These are phyloP conservation scores for Kwoniella bestiolae DNA, from an alignment of 768 basidiomycete species.

Conservation along the genomic window DNA sequence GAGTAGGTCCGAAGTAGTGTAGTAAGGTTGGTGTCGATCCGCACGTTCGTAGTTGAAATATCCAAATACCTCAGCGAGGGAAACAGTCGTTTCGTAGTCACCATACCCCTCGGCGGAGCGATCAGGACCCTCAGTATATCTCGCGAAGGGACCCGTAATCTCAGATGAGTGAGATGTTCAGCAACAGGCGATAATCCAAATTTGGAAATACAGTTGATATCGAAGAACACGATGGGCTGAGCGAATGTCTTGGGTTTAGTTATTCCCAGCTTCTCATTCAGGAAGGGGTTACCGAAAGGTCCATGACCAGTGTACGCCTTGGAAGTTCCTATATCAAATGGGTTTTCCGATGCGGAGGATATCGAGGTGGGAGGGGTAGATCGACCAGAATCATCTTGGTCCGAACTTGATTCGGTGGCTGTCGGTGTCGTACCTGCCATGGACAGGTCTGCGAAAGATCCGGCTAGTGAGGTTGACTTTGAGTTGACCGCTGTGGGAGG, in stretches of 20 bases:
- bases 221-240: slow-evolving; percentile 86
- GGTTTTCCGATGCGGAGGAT: slow-evolving; percentile 44
- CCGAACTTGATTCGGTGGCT: slow-evolving; percentile 10
- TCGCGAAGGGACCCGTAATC: slow-evolving; percentile 71
- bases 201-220: slow-evolving; percentile 62
- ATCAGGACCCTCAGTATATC: slow-evolving; percentile 53
- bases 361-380: slow-evolving; percentile 50
- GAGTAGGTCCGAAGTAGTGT: slow-evolving; percentile 64
- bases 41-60: slow-evolving; percentile 68
- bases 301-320: slow-evolving; percentile 54
- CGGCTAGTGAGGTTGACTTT: slow-evolving; percentile 23
- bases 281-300: slow-evolving; percentile 52
- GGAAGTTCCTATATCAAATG: slow-evolving; percentile 29
- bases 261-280: slow-evolving; percentile 47
- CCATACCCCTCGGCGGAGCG: slow-evolving; percentile 24
- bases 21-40: slow-evolving; percentile 48
- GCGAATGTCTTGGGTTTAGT: slow-evolving; percentile 61
- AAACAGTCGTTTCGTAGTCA: slow-evolving; percentile 49
- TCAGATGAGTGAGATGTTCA: slow-evolving; percentile 63
- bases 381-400: slow-evolving; percentile 30
- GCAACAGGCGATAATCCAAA: slow-evolving; percentile 62
- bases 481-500: slow-evolving; percentile 35
- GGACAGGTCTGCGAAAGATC: slow-evolving; percentile 43
- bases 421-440: slow-evolving; percentile 4
- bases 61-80: slow-evolving; percentile 70